Evolutionary conservation across 768 basidiomycete species (phyloP), one percentile per base, ranked within the genome.

Genomic region (Cystobasidium onofrii): DNA sequence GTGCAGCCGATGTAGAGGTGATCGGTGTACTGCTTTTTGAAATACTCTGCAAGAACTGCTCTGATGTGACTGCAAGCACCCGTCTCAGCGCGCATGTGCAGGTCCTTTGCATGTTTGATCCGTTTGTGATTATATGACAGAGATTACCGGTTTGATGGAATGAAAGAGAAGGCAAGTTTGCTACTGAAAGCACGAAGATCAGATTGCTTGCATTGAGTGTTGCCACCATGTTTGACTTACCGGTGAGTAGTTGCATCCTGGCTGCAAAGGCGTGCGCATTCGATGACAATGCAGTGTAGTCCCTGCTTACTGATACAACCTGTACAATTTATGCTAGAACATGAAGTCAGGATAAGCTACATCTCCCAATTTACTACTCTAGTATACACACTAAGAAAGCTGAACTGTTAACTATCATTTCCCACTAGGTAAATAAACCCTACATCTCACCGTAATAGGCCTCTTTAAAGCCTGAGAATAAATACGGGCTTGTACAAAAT

Each of bases 351-450:
- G n/a, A n/a, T n/a, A n/a, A n/a, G n/a, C n/a, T n/a, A n/a, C n/a
- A n/a, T n/a, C n/a, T n/a, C n/a, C n/a, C n/a, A n/a, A n/a, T n/a
- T n/a, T n/a, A n/a, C n/a, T n/a, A n/a, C n/a, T n/a, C n/a, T n/a
- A n/a, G n/a, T n/a, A n/a, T n/a, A n/a, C n/a, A n/a, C n/a, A n/a
- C n/a, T n/a, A n/a, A n/a, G n/a, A n/a, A n/a, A n/a, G n/a, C n/a
- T n/a, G n/a, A n/a, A n/a, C n/a, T n/a, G n/a, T n/a, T n/a, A n/a
- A n/a, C n/a, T n/a, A n/a, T n/a, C n/a, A n/a, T n/a, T n/a, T 43
- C 2, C 34, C 41, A 43, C 63, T 64, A 33, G 63, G 63, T 27
- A 64, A 25, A 41, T 64, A 64, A 4, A 64, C 41, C n/a, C 34
- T 34, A 39, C 15, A 33, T 41, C 25, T 27, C 10, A 64, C 34